Percentiles rank a stretch among this genome's conserved stretches.
phyloP scores from a whole-genome alignment of 1,139 yeast species.

The Nakaseomyces delphensis region DNA sequence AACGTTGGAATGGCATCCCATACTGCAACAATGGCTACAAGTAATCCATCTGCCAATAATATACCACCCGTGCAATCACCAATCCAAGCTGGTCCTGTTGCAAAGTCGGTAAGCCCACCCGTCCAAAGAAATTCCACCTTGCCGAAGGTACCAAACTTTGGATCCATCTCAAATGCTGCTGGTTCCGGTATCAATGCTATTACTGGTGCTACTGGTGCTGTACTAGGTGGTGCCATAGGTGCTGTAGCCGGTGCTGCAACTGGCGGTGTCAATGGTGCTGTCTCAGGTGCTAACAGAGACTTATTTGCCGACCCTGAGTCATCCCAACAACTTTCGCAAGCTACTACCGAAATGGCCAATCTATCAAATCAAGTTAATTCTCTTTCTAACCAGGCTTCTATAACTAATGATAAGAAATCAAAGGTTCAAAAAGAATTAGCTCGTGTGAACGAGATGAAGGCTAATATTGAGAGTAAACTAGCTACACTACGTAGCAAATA shows the following conservation, averaged over 20 bases:
- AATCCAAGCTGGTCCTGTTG: slow-evolving; percentile 11
- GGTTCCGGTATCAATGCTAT: slow-evolving; percentile 12
- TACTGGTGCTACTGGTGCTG: slow-evolving; percentile 13
- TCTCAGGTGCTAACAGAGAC: slow-evolving; percentile 36
- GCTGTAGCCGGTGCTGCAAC: slow-evolving; percentile 12
- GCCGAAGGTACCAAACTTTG: slow-evolving; percentile 29
- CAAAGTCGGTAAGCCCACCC: slow-evolving; percentile 24
- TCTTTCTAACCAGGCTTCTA: slow-evolving; percentile 63
- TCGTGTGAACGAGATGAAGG: slow-evolving; percentile 52
- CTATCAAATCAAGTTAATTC: slow-evolving; percentile 78
- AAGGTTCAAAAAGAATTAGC: slow-evolving; percentile 71
- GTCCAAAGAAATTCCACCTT: slow-evolving; percentile 22
- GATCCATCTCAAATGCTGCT: slow-evolving; percentile 16
- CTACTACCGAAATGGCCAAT: slow-evolving; percentile 81
- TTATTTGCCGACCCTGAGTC: slow-evolving; percentile 50
- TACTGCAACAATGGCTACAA: slow-evolving; percentile 5
- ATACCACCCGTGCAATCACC: slow-evolving; percentile 16
- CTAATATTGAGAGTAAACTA: slow-evolving; percentile 64
- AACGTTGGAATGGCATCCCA: slow-evolving; percentile 6
- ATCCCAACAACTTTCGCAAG: slow-evolving; percentile 62
- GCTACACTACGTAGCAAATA: slow-evolving; percentile 59
- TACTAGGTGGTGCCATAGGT: slow-evolving; percentile 13
- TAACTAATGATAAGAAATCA: slow-evolving; percentile 59
- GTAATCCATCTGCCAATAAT: slow-evolving; percentile 18
- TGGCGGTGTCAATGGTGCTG: slow-evolving; percentile 10